Evolutionary conservation across 495 filamentous ascomycete genomes (phyloP), one percentile per base, ranked within the genome.

Genomic region (Aspergillus cavernicola): DNA sequence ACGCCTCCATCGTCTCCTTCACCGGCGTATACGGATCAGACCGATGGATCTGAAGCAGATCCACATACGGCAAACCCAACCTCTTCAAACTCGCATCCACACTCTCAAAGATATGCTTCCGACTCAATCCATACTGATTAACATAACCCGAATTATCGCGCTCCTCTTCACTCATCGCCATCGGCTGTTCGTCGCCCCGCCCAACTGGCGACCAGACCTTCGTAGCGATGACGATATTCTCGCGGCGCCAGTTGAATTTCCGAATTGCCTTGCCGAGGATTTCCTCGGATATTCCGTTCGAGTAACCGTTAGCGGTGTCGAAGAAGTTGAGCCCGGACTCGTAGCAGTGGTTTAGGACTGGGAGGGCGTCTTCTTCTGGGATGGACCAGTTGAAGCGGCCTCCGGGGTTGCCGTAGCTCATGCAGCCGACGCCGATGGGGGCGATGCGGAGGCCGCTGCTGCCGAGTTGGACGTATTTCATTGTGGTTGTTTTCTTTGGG

Each of bases 221-320:
- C 12, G 88, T 90, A 31, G 85, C 86, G 59, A 92, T 80, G 37
- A 92, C 87, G 42, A 90, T 73, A 65, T 85, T 84, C 62, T 86
- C 85, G 8, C 86, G 79, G 40, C 82, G 80, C 87, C 87, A 72
- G 26, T 49, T 53, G 43, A 61, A 70, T 29, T 77, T 63, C 62
- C 74, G 70, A 53, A 81, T 85, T 11, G 66, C 66, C 24, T 66
- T 65, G 54, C 68, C 68, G 4, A 69, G 56, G 23, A 71, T 67
- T 28, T 61, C 55, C 48, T 71, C 66, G 1, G 65, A 65, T 13
- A 50, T 6, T 11, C 68, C 68, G 16, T 65, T 64, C 6, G 67
- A 66, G 48, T 71, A 71, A 15, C 47, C 56, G 58, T 86, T 83
- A 44, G 82, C 79, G 31, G 80, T 84, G 61, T 84, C 81, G 62